A percentile compares a stretch with the other conserved stretches of the same genome.
phyloP scores from a whole-genome alignment of 2,329 filamentous ascomycete genomes.

The Elsinoe necatrix region DNA sequence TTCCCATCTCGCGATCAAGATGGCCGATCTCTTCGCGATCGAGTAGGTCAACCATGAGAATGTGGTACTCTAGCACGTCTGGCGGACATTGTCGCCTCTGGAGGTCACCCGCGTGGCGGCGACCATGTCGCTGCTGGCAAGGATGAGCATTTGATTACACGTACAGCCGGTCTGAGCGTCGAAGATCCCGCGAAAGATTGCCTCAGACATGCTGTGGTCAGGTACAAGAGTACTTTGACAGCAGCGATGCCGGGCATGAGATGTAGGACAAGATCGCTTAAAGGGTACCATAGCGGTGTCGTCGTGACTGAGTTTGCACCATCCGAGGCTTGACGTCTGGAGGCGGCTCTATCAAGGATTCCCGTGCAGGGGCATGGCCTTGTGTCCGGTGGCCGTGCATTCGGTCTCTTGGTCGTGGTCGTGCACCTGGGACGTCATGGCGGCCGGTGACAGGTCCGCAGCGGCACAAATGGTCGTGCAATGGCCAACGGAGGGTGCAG shows the following conservation, averaged over 20 bases:
- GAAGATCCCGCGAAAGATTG: slow-evolving; percentile 7
- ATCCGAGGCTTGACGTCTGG: slow-evolving; percentile 1
- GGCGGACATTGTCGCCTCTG: background rate
- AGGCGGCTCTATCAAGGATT: background rate
- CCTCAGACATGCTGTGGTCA: background rate
- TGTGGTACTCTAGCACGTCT: background rate
- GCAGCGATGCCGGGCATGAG: slow-evolving; percentile 7
- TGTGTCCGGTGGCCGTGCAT: background rate
- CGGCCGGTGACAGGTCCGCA: background rate
- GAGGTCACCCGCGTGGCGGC: background rate
- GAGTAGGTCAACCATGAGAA: background rate
- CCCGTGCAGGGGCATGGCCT: background rate
- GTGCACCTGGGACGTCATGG: background rate
- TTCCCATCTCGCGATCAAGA: background rate
- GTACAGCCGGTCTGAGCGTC: background rate
- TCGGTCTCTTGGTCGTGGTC: background rate
- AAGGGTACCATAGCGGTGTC: background rate
- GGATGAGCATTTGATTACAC: background rate
- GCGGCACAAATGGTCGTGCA: slow-evolving; percentile 4
- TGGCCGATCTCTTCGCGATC: slow-evolving; percentile 1
- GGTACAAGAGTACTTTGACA: slow-evolving; percentile 12
- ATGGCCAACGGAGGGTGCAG: background rate
- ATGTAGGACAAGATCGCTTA: slow-evolving; percentile 4
- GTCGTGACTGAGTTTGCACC: background rate
- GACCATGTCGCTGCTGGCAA: background rate